Percentiles rank a stretch among this genome's conserved stretches.
phyloP scores from a whole-genome alignment of 208 protist genomes.

The Trypanosoma brucei region DNA sequence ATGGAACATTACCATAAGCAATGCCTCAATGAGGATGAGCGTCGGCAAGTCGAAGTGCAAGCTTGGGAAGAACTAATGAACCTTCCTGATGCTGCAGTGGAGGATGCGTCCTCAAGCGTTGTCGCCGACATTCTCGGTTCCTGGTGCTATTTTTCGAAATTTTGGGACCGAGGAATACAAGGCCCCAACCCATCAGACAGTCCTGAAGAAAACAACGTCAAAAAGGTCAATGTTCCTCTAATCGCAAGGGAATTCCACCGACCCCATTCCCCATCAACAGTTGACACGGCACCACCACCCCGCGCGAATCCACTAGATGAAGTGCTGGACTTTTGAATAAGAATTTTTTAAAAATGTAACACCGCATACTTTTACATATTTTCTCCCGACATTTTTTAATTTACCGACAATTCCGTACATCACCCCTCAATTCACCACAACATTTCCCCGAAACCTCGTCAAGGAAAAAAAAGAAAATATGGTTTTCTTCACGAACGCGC shows the following conservation, averaged over 20 bases:
- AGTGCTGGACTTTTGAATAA: conserved; percentile 43
- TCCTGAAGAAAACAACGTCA: background rate
- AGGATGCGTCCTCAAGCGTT: conserved; percentile 24
- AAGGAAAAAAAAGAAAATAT: too few relatives aligned
- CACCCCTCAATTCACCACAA: too few relatives aligned
- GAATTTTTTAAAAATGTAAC: background rate
- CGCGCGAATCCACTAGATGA: conserved; percentile 52
- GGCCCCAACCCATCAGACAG: conserved; percentile 27
- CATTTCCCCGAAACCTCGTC: too few relatives aligned
- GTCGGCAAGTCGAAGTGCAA: conserved; percentile 23
- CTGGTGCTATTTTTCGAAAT: conserved; percentile 59
- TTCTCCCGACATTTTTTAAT: too few relatives aligned
- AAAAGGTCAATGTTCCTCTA: conserved; percentile 21
- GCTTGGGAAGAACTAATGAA: conserved; percentile 56
- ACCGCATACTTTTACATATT: too few relatives aligned
- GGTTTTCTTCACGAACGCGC: too few relatives aligned
- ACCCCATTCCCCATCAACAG: background rate
- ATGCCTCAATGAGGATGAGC: conserved; percentile 1
- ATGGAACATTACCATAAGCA: conserved; percentile 24
- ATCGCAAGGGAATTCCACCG: conserved; percentile 11
- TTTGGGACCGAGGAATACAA: conserved; percentile 56
- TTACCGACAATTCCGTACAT: too few relatives aligned
- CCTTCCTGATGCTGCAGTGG: conserved; percentile 32
- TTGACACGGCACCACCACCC: conserved; percentile 26
- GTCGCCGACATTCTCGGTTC: conserved; percentile 48